Evolutionary conservation across 2,329 filamentous ascomycete species (phyloP), one percentile per base, ranked within the genome.

Genomic region (Sporothrix brasiliensis): DNA sequence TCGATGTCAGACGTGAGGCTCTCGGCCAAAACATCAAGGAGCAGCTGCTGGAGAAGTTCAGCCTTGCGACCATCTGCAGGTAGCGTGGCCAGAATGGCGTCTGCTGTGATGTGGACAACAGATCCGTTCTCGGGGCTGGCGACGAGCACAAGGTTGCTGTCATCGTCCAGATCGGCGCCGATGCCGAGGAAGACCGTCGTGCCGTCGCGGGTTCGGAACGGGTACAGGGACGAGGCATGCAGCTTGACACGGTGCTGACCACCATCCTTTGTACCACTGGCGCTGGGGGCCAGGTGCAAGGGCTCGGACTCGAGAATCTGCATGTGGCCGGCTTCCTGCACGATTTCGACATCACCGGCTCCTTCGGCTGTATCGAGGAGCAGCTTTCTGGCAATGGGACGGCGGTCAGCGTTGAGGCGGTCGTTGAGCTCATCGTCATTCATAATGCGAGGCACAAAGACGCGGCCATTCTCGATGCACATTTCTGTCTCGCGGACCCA

Each of bases 371-470:
- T 30, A 10, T 24, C 61, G 7, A 68, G 67, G 14, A 50, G 19
- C 27, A 74, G 65, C 24, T 68, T 27, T 30, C 68, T 70, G 16
- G 68, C 56, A 52, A 76, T 70, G 34, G 68, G 13, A 10, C 75
- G 72, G 16, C 72, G 73, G 21, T 66, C 56, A 1, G 74, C 72
- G 49, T 75, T 76, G 69, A 74, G 70, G 6, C 73, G 70, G 21
- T 68, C 65, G 49, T 76, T 76, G 67, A 69, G 66, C 14, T 69
- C 69, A 11, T 52, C 66, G 63, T 72, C 69, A 7, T 52, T 69
- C 11, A 71, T 47, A 19, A 75, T 66, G 11, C 79, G 75, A 10
- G 78, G 77, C 34, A 80, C 75, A 21, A 76, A 50, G 5, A 74
- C 41, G 3, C 73, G 71, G 1, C 76, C 78, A 44, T 76, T 49